Evolutionary conservation across 441 rosid species (phyloP), one percentile per base, ranked within the genome.

Genomic region (Viola pubescens): DNA sequence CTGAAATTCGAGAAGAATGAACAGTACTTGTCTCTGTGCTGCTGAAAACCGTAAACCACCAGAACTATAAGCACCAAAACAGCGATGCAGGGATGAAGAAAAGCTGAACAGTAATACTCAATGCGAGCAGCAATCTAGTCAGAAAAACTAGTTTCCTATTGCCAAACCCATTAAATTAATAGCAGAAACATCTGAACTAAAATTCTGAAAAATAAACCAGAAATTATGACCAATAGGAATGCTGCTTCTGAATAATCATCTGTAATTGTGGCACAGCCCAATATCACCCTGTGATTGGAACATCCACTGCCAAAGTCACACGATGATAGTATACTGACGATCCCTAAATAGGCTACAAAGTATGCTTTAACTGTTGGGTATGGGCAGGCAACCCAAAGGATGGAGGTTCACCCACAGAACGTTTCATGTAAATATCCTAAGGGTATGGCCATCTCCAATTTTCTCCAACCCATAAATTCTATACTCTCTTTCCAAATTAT

Each of bases 1-100:
- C 80, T 56, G 85, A 54, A 65, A 77, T 73, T 75, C 64, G 76
- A 67, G 79, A 61, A 70, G 80, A 49, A 46, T 63, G 79, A 57
- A 60, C 37, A 54, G 53, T 37, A 58, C 71, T 76, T 76, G 74
- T 79, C 66, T 79, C 89, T 26, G 69, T 56, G 48, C 70, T 82
- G 58, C 89, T 83, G 80, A 66, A 74, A 77, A 51, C 56, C 71
- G 73, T 53, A 19, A 7, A 49, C 43, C 51, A 74, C 52, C 42
- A 62, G 52, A 64, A 59, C 14, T 52, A 59, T 60, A 42, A 76
- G 62, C 48, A 60, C 37, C 38, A 61, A 19, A 38, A 40, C 12
- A 1, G 38, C 40, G 9, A 65, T 9, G 52, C 43, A 51, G 16
- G 44, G 49, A 53, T 48, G 37, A 26, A 62, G 53, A 10, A 2